Conservation (phyloP, 129 eudicot genomes). For the Heracleum sosnowskyi region DNA sequence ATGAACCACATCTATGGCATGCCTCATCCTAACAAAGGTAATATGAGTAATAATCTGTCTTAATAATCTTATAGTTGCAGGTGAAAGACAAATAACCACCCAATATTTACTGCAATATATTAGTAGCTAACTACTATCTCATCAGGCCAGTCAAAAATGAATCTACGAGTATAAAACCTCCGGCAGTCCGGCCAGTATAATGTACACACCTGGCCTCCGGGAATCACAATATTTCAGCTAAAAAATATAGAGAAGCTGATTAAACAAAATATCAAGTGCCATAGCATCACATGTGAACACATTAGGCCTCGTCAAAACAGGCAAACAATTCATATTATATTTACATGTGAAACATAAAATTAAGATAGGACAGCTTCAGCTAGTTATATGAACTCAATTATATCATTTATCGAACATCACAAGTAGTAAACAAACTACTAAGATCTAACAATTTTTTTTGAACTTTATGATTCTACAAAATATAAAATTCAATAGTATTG, state of each 20-base stretch:
- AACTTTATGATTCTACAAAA: neutral
- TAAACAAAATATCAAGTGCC: too few relatives aligned
- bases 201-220: conserved; percentile 96
- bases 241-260: too few relatives aligned
- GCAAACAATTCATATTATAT: neutral
- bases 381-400: neutral
- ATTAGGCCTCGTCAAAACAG: neutral
- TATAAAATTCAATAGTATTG: neutral
- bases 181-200: neutral
- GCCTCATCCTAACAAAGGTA: neutral
- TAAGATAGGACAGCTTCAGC: neutral
- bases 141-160: neutral
- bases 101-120: too few relatives aligned
- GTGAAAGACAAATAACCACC: too few relatives aligned
- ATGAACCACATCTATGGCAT: neutral
- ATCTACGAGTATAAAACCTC: neutral
- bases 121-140: neutral
- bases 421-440: neutral
- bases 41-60: neutral
- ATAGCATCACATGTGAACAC: neutral
- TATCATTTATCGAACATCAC: neutral
- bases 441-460: neutral
- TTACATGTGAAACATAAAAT: neutral
- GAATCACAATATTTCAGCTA: too few relatives aligned
- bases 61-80: neutral